These are phyloP conservation scores for Microsporum audouinii DNA, from an alignment of 2,329 filamentous ascomycete genomes.

Conservation along the genomic window DNA sequence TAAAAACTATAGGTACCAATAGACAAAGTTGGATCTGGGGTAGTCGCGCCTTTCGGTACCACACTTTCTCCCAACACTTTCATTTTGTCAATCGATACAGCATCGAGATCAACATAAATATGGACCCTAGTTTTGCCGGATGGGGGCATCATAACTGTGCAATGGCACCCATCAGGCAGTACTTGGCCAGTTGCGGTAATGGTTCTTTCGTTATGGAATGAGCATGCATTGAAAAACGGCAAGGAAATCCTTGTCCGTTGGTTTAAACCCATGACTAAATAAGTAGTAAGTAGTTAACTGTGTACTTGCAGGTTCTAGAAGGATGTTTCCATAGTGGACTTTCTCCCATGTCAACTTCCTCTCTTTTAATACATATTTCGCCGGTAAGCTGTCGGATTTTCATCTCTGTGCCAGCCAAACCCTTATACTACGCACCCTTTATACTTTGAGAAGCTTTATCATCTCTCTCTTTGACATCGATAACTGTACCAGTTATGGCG, in stretches of 20 bases:
- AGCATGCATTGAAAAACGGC: not conserved
- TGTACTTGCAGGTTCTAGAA: not conserved
- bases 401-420: not conserved
- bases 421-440: not conserved
- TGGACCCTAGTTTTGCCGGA: not conserved
- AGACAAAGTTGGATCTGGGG: constrained; percentile 3
- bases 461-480: not conserved
- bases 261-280: not conserved
- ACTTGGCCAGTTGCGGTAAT: not conserved
- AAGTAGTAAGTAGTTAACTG: not conserved
- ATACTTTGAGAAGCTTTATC: not conserved
- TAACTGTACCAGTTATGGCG: not conserved
- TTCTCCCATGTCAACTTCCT: not conserved
- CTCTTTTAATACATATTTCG: not conserved
- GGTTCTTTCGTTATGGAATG: constrained; percentile 5
- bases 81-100: constrained; percentile 1
- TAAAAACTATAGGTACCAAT: not conserved
- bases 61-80: constrained; percentile 6
- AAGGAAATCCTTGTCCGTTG: not conserved
- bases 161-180: constrained; percentile 1
- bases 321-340: not conserved
- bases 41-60: not conserved
- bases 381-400: not conserved
- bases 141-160: not conserved
- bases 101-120: constrained; percentile 5